These are phyloP conservation scores for Penicillium nordicum DNA, from an alignment of 2,329 filamentous ascomycete genomes.

Conservation along the genomic window DNA sequence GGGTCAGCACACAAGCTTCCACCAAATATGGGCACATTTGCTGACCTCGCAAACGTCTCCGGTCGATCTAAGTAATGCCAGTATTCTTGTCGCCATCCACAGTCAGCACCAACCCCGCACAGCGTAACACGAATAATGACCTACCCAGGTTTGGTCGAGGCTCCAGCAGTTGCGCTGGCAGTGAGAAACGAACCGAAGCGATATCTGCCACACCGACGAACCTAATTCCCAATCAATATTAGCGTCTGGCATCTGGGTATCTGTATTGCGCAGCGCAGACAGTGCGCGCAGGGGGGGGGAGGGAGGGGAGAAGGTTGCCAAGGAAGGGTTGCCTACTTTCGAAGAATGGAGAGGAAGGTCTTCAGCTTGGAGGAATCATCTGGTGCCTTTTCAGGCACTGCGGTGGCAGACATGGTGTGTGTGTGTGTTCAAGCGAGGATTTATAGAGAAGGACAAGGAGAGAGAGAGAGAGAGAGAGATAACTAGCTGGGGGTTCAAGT, in stretches of 20 bases:
- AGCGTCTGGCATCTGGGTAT: background rate
- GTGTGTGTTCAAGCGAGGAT: background rate
- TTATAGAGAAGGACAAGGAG: background rate
- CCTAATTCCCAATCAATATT: constrained; percentile 47
- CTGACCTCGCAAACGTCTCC: constrained; percentile 73
- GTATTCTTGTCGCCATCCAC: constrained; percentile 62
- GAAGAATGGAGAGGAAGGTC: constrained; percentile 82
- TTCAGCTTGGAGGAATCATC: constrained; percentile 86
- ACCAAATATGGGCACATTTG: constrained; percentile 20
- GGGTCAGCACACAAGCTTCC: constrained; percentile 36
- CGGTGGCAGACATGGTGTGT: constrained; percentile 31
- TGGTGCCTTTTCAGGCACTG: constrained; percentile 52
- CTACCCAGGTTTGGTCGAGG: constrained; percentile 84
- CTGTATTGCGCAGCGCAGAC: background rate
- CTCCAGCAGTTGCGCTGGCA: constrained; percentile 92
- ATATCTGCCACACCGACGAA: constrained; percentile 97
- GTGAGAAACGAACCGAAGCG: constrained; percentile 89
- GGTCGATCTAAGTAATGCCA: constrained; percentile 98
- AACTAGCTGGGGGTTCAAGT: background rate
- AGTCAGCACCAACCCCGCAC: constrained; percentile 16
- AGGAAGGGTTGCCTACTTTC: constrained; percentile 62
- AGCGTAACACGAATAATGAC: constrained; percentile 7
- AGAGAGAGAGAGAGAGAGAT: background rate
- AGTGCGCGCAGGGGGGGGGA: background rate
- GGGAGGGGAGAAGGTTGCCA: background rate